Percentiles rank a stretch among this genome's conserved stretches.
phyloP scores from a whole-genome alignment of 2,329 filamentous ascomycete species.

The Trichoderma cornu-damae region DNA sequence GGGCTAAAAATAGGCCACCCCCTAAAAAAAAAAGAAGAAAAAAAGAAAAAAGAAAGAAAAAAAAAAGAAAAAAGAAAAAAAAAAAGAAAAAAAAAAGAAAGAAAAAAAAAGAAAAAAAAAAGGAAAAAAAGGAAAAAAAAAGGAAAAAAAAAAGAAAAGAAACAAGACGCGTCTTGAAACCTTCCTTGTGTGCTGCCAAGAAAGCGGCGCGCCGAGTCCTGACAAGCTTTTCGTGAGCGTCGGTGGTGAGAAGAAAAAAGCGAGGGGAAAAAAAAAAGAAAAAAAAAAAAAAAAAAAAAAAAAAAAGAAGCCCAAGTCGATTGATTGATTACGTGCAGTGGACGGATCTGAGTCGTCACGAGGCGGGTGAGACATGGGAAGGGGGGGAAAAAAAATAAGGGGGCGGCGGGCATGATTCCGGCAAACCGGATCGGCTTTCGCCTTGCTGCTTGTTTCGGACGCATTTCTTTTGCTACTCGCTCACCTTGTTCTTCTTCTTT shows the following conservation, averaged over 20 bases:
- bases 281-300: too few species aligned
- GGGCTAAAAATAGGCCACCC: too few species aligned
- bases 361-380: conserved; percentile 12
- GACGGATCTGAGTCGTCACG: conserved; percentile 14
- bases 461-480: not conserved
- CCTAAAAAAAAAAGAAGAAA: not conserved
- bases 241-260: too few species aligned
- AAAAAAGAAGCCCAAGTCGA: too few species aligned
- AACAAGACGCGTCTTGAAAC: not conserved
- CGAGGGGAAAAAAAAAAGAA: too few species aligned
- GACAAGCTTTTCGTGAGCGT: too few species aligned
- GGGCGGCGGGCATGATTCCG: not conserved
- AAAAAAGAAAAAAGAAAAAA: not conserved
- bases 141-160: not conserved
- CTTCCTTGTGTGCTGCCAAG: not conserved
- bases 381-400: not conserved
- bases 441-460: not conserved
- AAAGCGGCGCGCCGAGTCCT: not conserved
- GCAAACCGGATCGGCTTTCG: conserved; percentile 6
- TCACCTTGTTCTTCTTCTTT: too few species aligned
- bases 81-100: not conserved
- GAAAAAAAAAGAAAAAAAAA: not conserved
- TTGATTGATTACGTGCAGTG: conserved; percentile 4
- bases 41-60: not conserved
- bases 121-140: not conserved